A percentile compares a stretch with the other conserved stretches of the same genome.
Conservation (phyloP, 148 eudicot species). For the Arctostaphylos glauca region DNA sequence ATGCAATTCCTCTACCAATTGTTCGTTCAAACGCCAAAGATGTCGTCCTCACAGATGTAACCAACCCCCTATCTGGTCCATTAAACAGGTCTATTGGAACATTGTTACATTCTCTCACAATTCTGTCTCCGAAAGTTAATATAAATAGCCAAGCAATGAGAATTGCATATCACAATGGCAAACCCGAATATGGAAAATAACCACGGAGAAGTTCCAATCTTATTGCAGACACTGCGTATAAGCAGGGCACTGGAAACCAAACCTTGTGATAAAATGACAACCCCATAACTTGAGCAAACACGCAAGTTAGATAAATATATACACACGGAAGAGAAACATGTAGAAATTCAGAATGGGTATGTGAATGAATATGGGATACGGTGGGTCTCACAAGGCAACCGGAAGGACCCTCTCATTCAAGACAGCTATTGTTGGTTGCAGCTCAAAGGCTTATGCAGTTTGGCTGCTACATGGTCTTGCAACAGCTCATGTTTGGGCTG, state of each 20-base stretch:
- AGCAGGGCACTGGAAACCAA: not conserved
- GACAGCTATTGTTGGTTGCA: too few relatives aligned
- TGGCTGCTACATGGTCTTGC: too few relatives aligned
- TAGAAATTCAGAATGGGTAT: too few relatives aligned
- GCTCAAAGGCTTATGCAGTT: too few relatives aligned
- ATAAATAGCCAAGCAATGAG: not conserved
- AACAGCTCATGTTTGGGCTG: too few relatives aligned
- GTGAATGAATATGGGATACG: too few relatives aligned
- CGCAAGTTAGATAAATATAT: too few relatives aligned
- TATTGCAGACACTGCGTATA: not conserved
- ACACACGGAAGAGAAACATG: not conserved
- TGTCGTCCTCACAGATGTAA: not conserved
- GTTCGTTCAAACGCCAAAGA: not conserved
- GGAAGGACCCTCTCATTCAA: too few relatives aligned
- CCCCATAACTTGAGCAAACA: not conserved
- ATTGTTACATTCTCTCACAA: not conserved
- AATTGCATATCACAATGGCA: conserved; percentile 5
- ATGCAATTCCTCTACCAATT: not conserved
- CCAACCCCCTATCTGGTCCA: not conserved
- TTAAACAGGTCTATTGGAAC: not conserved
- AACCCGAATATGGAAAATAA: not conserved
- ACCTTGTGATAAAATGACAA: not conserved
- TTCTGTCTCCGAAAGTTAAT: not conserved
- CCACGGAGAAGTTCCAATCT: not conserved
- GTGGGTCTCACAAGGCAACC: too few relatives aligned